Conservation (phyloP, 495 filamentous ascomycete species). For the Aspergillus steynii region DNA sequence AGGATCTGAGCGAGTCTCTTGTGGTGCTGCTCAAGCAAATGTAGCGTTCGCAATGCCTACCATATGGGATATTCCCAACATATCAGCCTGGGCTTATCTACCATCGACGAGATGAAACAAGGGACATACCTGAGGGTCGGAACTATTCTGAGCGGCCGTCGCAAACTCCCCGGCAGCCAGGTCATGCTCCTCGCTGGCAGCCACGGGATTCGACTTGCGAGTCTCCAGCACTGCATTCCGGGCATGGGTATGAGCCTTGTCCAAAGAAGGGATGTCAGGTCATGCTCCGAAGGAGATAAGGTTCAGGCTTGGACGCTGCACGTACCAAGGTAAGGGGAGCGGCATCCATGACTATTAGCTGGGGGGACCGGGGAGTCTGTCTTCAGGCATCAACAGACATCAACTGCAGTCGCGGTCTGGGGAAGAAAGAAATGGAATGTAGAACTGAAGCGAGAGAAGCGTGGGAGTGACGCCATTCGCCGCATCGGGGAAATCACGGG, state of each 20-base stretch:
- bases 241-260: slow-evolving; percentile 85
- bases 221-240: slow-evolving; percentile 76
- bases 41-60: slow-evolving; percentile 77
- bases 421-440: not conserved
- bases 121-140: slow-evolving; percentile 65
- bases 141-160: slow-evolving; percentile 70
- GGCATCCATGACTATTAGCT: slow-evolving; percentile 51
- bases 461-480: slow-evolving; percentile 13
- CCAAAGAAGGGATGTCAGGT: slow-evolving; percentile 22
- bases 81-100: not conserved
- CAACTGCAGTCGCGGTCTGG: not conserved
- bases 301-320: slow-evolving; percentile 3
- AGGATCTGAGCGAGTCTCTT: slow-evolving; percentile 74
- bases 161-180: slow-evolving; percentile 89
- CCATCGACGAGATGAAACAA: not conserved
- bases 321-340: slow-evolving; percentile 61
- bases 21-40: slow-evolving; percentile 84
- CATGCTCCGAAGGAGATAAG: slow-evolving; percentile 12
- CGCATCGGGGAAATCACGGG: slow-evolving; percentile 8
- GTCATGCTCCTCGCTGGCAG: slow-evolving; percentile 84
- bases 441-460: not conserved
- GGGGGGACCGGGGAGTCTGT: not conserved
- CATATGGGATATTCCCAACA: not conserved
- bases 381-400: not conserved
- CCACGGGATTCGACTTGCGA: slow-evolving; percentile 70